Evolutionary conservation across 208 protist genomes (phyloP), one percentile per base, ranked within the genome.

Genomic region (Wallacemonas sp.): DNA sequence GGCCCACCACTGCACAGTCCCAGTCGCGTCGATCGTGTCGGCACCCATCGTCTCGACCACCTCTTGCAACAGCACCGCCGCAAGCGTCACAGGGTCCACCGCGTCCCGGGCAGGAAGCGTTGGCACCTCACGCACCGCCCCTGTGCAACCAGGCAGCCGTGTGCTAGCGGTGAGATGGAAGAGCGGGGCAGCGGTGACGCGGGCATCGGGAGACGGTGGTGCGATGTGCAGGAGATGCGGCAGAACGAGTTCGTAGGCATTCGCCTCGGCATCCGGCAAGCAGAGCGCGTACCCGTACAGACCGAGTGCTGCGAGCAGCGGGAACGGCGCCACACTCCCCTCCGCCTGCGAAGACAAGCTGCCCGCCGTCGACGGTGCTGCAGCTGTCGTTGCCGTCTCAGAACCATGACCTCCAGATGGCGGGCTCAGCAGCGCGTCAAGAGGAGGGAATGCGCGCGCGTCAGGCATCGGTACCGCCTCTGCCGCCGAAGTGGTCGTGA

Each of bases 241-340:
- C 16, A 65, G n/a, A 16, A 65, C 44, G 16, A 65, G 39, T 39
- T 65, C 61, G 44, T 55, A 65, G 29, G 41, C 61, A 6, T 55
- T 24, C 11, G 26, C 47, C 43, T 65, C 61, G 23, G 61, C 61
- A 38, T 65, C 61, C 19, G 46, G 24, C 4, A 65, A 12, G 44
- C 61, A 52, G 11, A 65, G 61, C 32, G 46, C 41, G 29, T 43
- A 54, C 9, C 43, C 41, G 24, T 55, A n/a, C 43, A 16, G 17
- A 48, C 61, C 61, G 16, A 65, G 29, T 16, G 41, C 39, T 12
- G 41, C 61, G 24, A 55, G 5, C 14, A 55, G 47, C 6, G 47
- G 47, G 2, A 26, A 47, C 1, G 16, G n/a, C 41, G 34, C n/a
- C n/a, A n/a, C n/a, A n/a, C n/a, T n/a, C n/a, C n/a, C n/a, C n/a